These are phyloP conservation scores for Globisporangium nagaii DNA, from an alignment of 352 stramenopile genomes.

Conservation along the genomic window DNA sequence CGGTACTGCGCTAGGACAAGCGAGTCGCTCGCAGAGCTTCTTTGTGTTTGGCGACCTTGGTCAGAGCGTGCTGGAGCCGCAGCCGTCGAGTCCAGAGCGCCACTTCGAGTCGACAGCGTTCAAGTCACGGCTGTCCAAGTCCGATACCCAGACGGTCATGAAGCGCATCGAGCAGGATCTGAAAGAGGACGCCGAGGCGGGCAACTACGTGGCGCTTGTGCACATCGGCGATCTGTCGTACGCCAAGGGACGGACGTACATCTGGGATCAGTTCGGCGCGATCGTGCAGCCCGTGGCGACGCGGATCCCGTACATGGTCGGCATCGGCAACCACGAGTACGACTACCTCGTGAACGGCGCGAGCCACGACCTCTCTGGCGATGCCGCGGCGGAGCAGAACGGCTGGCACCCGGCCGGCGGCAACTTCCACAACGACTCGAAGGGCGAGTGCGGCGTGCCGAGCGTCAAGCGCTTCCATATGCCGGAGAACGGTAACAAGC, in stretches of 20 bases:
- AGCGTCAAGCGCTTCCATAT: constrained; percentile 50
- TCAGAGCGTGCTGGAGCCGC: constrained; percentile 10
- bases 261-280: constrained; percentile 80
- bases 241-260: constrained; percentile 42
- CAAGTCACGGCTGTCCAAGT: constrained; percentile 8
- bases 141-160: constrained; percentile 27
- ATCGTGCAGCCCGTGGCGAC: constrained; percentile 69
- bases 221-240: constrained; percentile 81
- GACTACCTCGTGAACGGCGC: constrained; percentile 24
- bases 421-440: constrained; percentile 28
- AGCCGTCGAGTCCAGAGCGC: not conserved
- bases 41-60: constrained; percentile 28
- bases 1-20: not conserved
- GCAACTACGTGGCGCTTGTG: constrained; percentile 46
- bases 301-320: constrained; percentile 61
- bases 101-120: not conserved
- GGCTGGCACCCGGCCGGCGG: constrained; percentile 21
- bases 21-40: constrained; percentile 15
- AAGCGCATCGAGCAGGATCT: constrained; percentile 29
- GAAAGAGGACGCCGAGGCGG: not conserved
- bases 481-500: constrained; percentile 22
- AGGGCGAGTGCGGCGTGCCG: constrained; percentile 70
- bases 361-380: constrained; percentile 31
- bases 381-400: constrained; percentile 13
- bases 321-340: constrained; percentile 40